Evolutionary conservation across 2,329 filamentous ascomycete species (phyloP), one percentile per base, ranked within the genome.

Genomic region (Aspergillus felis): DNA sequence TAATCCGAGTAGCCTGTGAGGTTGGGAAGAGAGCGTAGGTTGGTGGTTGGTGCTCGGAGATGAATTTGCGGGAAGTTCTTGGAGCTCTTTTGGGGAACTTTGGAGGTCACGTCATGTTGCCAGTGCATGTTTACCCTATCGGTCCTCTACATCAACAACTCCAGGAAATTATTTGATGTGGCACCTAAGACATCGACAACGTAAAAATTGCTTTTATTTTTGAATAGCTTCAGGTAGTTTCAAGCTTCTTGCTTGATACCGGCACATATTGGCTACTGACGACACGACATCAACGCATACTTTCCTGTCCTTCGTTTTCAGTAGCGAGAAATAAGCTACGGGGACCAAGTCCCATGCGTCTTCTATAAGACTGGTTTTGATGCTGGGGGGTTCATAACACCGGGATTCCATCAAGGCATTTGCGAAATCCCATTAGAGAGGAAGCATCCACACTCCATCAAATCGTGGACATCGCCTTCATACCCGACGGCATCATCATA

Each of bases 81-180:
- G 60, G 61, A 64, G 60, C 59, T 58, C 57, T 6, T 57, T 57
- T 53, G 59, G 58, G 55, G 54, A 61, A 58, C 44, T 53, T 51
- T 48, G 24, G 44, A 24, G 54, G 55, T 59, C 57, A 61, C 63
- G 61, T 64, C 60, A 65, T 60, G 57, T 57, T 59, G 44, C 50
- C 42, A 42, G 41, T 42, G n/a, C 22, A 8, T 24, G 48, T 49
- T 49, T 27, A 49, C 28, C 28, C 32, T 38, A 38, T 17, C 14
- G 32, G 32, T 38, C 4, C 5, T n/a, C 14, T 38, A 38, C 32
- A 38, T 38, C 32, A 17, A 35, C 32, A 17, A 35, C 14, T 7
- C 32, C 5, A 35, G 32, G 5, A 35, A 35, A 35, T 7, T 7
- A 17, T 17, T 1, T 17, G 3, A 0, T 3, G 2, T 2, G 32